phyloP scores from a whole-genome alignment of 2,329 filamentous ascomycete genomes.

The Beauveria caledonica region DNA sequence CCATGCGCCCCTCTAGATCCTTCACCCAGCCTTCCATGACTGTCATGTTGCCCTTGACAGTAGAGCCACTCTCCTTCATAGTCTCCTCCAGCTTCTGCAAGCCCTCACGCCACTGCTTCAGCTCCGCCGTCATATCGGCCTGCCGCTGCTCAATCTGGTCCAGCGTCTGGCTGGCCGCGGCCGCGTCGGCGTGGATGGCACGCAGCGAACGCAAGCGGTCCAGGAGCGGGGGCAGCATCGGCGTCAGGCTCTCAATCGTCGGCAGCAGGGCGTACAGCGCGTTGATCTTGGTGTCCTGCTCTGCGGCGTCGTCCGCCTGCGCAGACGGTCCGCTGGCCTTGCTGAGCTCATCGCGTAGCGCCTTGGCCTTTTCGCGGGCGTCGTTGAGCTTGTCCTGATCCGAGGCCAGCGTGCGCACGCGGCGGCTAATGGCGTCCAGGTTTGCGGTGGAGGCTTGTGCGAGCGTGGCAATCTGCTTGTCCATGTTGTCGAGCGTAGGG shows the following conservation, averaged over 20 bases:
- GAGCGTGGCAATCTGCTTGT: conserved; percentile 71
- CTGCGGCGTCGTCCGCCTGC: conserved; percentile 43
- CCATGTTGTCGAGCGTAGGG: conserved; percentile 70
- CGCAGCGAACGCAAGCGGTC: conserved; percentile 78
- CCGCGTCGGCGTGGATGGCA: conserved; percentile 79
- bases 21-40: conserved; percentile 86
- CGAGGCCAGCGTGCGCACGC: conserved; percentile 60
- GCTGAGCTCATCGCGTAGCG: conserved; percentile 50
- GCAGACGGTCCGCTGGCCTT: conserved; percentile 24
- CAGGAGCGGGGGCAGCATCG: conserved; percentile 75
- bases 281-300: conserved; percentile 81
- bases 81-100: conserved; percentile 70
- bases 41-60: conserved; percentile 71
- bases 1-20: conserved; percentile 71
- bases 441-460: conserved; percentile 63
- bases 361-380: conserved; percentile 52
- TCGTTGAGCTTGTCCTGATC: conserved; percentile 68
- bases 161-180: conserved; percentile 68
- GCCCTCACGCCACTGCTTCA: conserved; percentile 78
- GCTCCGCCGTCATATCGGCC: conserved; percentile 71
- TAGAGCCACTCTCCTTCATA: conserved; percentile 59
- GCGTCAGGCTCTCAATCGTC: conserved; percentile 78
- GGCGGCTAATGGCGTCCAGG: conserved; percentile 62
- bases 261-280: conserved; percentile 82
- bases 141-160: conserved; percentile 72